Conservation (phyloP, 1,284 basidiomycete genomes). For the Laetiporus sulphureus region DNA sequence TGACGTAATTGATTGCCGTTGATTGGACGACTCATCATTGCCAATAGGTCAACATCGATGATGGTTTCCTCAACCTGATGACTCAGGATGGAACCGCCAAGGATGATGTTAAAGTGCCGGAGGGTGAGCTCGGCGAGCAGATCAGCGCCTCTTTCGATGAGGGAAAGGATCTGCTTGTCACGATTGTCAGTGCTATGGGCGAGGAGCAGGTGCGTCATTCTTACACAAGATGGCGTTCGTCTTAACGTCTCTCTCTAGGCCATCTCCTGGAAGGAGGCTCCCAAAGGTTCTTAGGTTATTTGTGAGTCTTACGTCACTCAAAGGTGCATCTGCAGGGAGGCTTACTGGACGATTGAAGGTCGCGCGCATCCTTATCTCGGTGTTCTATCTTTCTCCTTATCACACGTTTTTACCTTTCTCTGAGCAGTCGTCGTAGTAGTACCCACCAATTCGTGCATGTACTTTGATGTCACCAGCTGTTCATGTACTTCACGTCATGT, state of each 20-base stretch:
- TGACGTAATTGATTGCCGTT: neutral
- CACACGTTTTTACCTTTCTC: slow-evolving; percentile 8
- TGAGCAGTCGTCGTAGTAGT: slow-evolving; percentile 10
- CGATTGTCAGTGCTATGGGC: slow-evolving; percentile 88
- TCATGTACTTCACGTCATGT: slow-evolving; percentile 7
- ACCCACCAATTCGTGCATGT: slow-evolving; percentile 9
- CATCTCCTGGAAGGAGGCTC: slow-evolving; percentile 82
- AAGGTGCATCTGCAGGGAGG: too few species aligned
- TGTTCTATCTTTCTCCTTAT: slow-evolving; percentile 9
- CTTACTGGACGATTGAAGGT: too few species aligned
- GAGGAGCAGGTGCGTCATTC: slow-evolving; percentile 70
- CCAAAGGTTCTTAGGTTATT: slow-evolving; percentile 40
- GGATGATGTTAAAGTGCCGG: slow-evolving; percentile 95
- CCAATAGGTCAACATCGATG: slow-evolving; percentile 74
- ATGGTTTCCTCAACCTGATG: slow-evolving; percentile 96
- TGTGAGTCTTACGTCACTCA: slow-evolving; percentile 2
- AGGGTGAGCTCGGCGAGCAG: slow-evolving; percentile 75
- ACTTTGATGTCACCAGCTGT: slow-evolving; percentile 6
- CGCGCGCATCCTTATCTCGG: slow-evolving; percentile 8
- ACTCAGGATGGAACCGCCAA: slow-evolving; percentile 77
- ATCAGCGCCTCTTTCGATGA: slow-evolving; percentile 76
- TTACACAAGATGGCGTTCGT: neutral
- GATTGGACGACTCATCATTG: neutral
- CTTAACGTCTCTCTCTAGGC: slow-evolving; percentile 38
- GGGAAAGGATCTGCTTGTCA: slow-evolving; percentile 86